Evolutionary conservation across 75 land plant species (phyloP), one percentile per base, ranked within the genome.

Genomic region (Pinus tabuliformis): DNA sequence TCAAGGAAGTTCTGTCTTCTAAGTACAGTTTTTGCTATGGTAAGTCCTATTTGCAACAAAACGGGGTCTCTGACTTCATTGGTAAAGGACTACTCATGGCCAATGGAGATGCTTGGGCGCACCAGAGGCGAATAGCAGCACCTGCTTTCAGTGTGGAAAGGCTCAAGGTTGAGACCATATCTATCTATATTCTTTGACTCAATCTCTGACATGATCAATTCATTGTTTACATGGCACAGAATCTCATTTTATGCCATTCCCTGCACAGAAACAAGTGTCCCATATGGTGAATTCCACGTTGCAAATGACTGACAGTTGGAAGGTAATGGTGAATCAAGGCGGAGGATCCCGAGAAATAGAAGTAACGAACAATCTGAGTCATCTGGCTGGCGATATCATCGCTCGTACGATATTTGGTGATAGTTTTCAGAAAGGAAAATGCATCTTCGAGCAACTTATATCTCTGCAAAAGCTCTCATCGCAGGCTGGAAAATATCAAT

Each of bases 21-120:
- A 88, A 90, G 76, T 70, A 87, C 78, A 80, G 62, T 70, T 74
- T 49, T 0, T 15, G 79, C 57, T 64, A 88, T 5, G 95, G 95
- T 16, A 88, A 79, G 77, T 91, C 93, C 5, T 83, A 86, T 88
- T 75, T 85, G 3, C 91, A 88, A 77, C 83, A 72, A 26, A 83
- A 89, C 56, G 91, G 89, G 0, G 76, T 83, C 0, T 82, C 82
- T 56, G 76, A 90, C 74, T 86, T 93, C 77, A 82, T 93, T 12
- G 95, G 95, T 0, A 45, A 81, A 13, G 95, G 95, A 3, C 58
- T 93, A 2, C 21, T 93, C 21, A 84, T 90, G 89, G 93, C 93
- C 5, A 91, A 93, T 66, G 95, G 95, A 5, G 59, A 81, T 1
- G 74, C 79, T 12, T 93, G 95, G 95, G 56, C 76, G 71, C 91